Evolutionary conservation across 257 asterid genomes (phyloP), one percentile per base, ranked within the genome.

Genomic region (Solanum dulcamara): DNA sequence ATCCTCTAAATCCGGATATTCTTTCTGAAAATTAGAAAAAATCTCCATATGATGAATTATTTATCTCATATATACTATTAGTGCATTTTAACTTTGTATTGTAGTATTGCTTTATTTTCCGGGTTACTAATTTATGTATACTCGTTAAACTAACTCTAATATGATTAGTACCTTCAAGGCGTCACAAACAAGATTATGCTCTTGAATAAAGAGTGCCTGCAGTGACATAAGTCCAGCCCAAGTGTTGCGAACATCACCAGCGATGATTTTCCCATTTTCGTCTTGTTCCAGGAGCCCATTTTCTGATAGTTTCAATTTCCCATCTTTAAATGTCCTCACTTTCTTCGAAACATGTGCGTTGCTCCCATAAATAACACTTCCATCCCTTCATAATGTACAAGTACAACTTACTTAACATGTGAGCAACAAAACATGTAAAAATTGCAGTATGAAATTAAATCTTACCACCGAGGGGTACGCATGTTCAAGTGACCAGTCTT

Each of bases 391-490:
- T n/a, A n/a, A n/a, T 30, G 6, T 75, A 44, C 22, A 44, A 10
- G 30, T 1, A 59, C 7, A 55, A 22, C 18, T 50, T 46, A 48
- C 6, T 38, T 7, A 38, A 7, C 24, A 53, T 17, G 60, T 18
- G 7, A 53, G 2, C 1, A 14, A 5, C 18, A 15, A 15, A 15
- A 10, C n/a, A 40, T 0, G 17, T 6, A 64, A 13, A 13, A 62
- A 26, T 28, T 62, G 10, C 2, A 2, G 10, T 62, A 30, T 30
- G 38, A 30, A 66, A 37, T 37, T 37, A 37, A 37, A 67, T 59
- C 89, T 84, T 89, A 93, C 97, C 97, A 93, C 96, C 92, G 88
- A 0, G 96, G 88, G 1, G 96, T 92, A 40, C 97, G 91, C 12
- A 87, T 89, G 88, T 93, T 93, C 67, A 89, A 28, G 84, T 79